phyloP scores from a whole-genome alignment of 352 stramenopile species.

The Phytopythium boreale region DNA sequence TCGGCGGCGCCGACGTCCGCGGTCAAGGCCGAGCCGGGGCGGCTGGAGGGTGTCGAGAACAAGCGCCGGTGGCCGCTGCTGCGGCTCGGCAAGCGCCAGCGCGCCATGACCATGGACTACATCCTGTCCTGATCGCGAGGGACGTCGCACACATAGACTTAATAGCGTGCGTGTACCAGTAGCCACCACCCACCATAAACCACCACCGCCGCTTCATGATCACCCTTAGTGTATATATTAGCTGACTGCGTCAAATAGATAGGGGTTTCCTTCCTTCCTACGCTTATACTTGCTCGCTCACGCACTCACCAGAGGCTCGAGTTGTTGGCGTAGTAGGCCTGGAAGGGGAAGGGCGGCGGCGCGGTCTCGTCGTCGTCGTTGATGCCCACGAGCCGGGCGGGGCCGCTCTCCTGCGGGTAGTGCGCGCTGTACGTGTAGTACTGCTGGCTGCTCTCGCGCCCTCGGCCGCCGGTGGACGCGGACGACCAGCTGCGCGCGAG shows the following conservation, averaged over 20 bases:
- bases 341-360: conserved; percentile 8
- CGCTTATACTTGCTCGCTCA: neutral
- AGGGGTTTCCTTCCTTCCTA: neutral
- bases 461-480: conserved; percentile 13
- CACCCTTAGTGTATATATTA: conserved; percentile 1
- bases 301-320: conserved; percentile 3
- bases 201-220: neutral
- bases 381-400: neutral
- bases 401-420: conserved; percentile 6
- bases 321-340: conserved; percentile 1
- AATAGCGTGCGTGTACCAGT: no score
- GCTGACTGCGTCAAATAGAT: conserved; percentile 6
- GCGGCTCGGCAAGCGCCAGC: conserved; percentile 6
- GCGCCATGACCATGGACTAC: conserved; percentile 25
- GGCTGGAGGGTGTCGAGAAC: neutral
- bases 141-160: no score
- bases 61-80: neutral
- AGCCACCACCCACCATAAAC: neutral
- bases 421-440: conserved; percentile 4
- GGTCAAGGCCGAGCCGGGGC: neutral
- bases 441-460: conserved; percentile 2
- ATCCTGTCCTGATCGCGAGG: conserved; percentile 20
- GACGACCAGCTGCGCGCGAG: conserved; percentile 9
- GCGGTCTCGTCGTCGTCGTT: conserved; percentile 5
- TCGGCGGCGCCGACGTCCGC: neutral